A percentile compares a stretch with the other conserved stretches of the same genome.
These are phyloP conservation scores for Xerocomus minutiporus DNA, from an alignment of 1,284 basidiomycete genomes.

Conservation along the genomic window DNA sequence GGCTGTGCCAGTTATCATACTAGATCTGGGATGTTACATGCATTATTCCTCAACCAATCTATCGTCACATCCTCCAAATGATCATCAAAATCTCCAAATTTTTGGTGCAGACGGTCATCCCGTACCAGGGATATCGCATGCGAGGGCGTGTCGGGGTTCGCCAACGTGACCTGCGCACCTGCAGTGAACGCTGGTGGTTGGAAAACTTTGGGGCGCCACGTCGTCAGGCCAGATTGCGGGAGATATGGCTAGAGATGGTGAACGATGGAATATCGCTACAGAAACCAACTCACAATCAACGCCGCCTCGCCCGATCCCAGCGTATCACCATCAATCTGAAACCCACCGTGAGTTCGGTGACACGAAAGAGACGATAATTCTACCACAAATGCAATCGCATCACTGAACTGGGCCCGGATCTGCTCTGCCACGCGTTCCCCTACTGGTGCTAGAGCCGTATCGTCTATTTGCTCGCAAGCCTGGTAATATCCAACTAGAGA, in stretches of 20 bases:
- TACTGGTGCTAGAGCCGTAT: conserved; percentile 54
- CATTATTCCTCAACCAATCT: conserved; percentile 57
- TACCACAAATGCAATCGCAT: conserved; percentile 64
- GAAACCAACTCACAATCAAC: conserved; percentile 46
- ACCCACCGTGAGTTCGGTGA: conserved; percentile 3
- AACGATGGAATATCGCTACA: background rate
- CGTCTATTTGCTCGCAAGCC: conserved; percentile 58
- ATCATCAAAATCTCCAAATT: conserved; percentile 74
- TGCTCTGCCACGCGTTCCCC: conserved; percentile 58
- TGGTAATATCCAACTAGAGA: conserved; percentile 69
- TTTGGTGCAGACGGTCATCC: conserved; percentile 44
- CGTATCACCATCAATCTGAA: conserved; percentile 54
- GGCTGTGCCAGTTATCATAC: conserved; percentile 10
- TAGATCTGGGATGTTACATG: conserved; percentile 36
- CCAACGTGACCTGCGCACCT: conserved; percentile 45
- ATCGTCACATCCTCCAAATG: conserved; percentile 70
- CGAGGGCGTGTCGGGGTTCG: conserved; percentile 39
- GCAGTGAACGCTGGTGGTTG: conserved; percentile 40
- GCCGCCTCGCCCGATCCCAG: conserved; percentile 48
- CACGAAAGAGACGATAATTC: conserved; percentile 14
- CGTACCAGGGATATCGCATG: conserved; percentile 47
- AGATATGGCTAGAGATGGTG: conserved; percentile 43
- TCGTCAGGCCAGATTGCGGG: conserved; percentile 34
- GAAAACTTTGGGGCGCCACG: conserved; percentile 43
- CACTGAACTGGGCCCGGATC: conserved; percentile 47